Percentiles rank a stretch among this genome's conserved stretches.
Evolutionary conservation across 371 early-diverging fungal genomes (phyloP).

Genomic region (Dentiscutata heterogama): DNA sequence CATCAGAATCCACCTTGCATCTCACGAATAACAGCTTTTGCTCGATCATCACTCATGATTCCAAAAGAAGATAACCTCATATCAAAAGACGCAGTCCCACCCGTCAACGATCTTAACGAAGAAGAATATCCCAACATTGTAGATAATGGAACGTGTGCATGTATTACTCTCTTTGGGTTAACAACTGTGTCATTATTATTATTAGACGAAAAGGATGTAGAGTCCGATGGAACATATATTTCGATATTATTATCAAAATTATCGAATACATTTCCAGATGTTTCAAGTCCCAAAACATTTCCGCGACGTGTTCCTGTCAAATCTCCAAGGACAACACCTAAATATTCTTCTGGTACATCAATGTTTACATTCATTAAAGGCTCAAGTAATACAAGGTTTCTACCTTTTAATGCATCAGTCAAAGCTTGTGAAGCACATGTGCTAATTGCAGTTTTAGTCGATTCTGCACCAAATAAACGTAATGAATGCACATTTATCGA

Average conservation of each 20-base stretch:
- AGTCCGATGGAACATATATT: constrained; percentile 66
- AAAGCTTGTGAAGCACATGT: constrained; percentile 73
- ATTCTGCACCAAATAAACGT: constrained; percentile 70
- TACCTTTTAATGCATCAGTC: constrained; percentile 65
- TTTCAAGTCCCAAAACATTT: constrained; percentile 67
- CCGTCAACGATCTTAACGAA: constrained; percentile 85
- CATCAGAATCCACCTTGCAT: constrained; percentile 53
- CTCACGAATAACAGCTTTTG: constrained; percentile 75
- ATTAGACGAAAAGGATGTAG: constrained; percentile 51
- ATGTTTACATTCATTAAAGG: constrained; percentile 90
- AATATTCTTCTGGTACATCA: constrained; percentile 73
- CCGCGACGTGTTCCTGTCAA: constrained; percentile 83
- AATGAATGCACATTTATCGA: constrained; percentile 65
- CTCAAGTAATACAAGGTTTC: constrained; percentile 77
- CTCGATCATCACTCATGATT: constrained; percentile 77
- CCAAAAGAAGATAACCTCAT: constrained; percentile 92
- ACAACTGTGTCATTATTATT: constrained; percentile 47
- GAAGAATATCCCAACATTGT: constrained; percentile 92
- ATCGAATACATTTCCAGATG: constrained; percentile 46
- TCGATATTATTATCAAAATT: constrained; percentile 46
- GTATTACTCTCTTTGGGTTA: constrained; percentile 58
- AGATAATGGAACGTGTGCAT: constrained; percentile 83
- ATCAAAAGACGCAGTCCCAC: constrained; percentile 83
- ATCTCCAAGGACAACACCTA: constrained; percentile 87
- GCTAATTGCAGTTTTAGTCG: constrained; percentile 74